Percentiles rank a stretch among this genome's conserved stretches.
Evolutionary conservation across 768 basidiomycete species (phyloP).

Genomic region (Glaciozyma antarctica): DNA sequence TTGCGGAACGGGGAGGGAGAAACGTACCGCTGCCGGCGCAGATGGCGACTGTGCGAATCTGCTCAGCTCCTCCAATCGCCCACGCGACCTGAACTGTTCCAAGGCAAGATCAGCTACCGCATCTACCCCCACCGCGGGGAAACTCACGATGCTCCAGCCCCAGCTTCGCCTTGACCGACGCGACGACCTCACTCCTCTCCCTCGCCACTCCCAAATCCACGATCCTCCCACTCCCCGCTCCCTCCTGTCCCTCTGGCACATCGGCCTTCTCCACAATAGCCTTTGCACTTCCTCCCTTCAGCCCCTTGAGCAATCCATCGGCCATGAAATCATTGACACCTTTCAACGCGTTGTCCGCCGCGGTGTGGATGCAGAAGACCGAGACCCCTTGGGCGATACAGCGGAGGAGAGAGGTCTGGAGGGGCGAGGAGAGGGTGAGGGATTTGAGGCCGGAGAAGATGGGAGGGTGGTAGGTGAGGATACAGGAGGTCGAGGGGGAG

Average conservation of each 20-base stretch:
- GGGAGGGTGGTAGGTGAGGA: slow-evolving; percentile 76
- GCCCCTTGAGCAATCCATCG: slow-evolving; percentile 34
- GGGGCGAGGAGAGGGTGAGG: slow-evolving; percentile 62
- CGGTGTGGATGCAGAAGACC: slow-evolving; percentile 78
- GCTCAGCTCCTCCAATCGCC: background rate
- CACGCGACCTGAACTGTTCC: slow-evolving; percentile 27
- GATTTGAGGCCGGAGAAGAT: slow-evolving; percentile 68
- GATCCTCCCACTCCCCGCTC: slow-evolving; percentile 19
- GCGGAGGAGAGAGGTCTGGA: slow-evolving; percentile 68
- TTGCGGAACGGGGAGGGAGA: too few species aligned
- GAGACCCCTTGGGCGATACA: slow-evolving; percentile 76
- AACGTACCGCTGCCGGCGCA: slow-evolving; percentile 76
- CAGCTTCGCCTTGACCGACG: slow-evolving; percentile 61
- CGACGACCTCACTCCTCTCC: slow-evolving; percentile 51
- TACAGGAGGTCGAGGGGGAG: slow-evolving; percentile 33
- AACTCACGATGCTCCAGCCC: slow-evolving; percentile 52
- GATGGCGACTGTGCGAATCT: slow-evolving; percentile 59
- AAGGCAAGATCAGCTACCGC: background rate
- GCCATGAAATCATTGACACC: slow-evolving; percentile 90
- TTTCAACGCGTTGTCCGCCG: slow-evolving; percentile 69
- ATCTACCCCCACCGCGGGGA: background rate
- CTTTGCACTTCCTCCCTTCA: background rate
- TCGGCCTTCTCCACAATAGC: background rate
- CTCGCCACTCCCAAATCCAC: slow-evolving; percentile 43
- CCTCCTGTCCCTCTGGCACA: slow-evolving; percentile 14